These are phyloP conservation scores for Aspergillus novoparasiticus DNA, from an alignment of 2,329 filamentous ascomycete species.

Conservation along the genomic window DNA sequence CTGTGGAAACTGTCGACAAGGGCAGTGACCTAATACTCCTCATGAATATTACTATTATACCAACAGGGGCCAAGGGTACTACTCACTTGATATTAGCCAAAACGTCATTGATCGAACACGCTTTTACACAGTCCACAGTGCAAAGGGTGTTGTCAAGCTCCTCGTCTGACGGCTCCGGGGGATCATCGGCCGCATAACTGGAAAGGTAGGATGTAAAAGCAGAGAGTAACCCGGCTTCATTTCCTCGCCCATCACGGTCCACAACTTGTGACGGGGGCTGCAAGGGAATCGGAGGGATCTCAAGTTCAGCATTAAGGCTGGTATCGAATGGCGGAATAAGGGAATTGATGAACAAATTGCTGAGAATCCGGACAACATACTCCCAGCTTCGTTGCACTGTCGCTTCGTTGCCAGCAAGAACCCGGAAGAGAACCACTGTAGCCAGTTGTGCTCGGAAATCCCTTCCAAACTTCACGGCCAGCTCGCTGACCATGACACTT, in stretches of 20 bases:
- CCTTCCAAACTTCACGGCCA: constrained; percentile 91
- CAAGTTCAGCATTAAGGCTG: constrained; percentile 64
- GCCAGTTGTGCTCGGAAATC: constrained; percentile 93
- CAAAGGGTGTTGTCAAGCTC: constrained; percentile 94
- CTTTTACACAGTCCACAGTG: constrained; percentile 90
- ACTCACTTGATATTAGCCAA: constrained; percentile 79
- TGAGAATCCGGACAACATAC: constrained; percentile 84
- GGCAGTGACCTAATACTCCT: constrained; percentile 59
- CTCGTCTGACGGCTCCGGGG: constrained; percentile 94
- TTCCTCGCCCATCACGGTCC: constrained; percentile 76
- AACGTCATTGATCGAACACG: constrained; percentile 81
- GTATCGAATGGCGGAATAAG: constrained; percentile 80
- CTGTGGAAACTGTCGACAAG: constrained; percentile 57
- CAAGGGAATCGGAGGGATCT: constrained; percentile 79
- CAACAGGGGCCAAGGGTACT: constrained; percentile 3
- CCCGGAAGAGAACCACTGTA: constrained; percentile 90
- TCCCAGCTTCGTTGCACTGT: constrained; percentile 63
- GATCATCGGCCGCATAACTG: constrained; percentile 98
- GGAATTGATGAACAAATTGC: constrained; percentile 95
- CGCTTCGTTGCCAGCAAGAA: constrained; percentile 81
- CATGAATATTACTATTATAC: constrained; percentile 18
- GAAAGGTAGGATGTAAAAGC: constrained; percentile 96
- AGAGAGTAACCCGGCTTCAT: constrained; percentile 85
- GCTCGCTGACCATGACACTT: constrained; percentile 97
- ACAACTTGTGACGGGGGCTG: constrained; percentile 92